A percentile compares a stretch with the other conserved stretches of the same genome.
These are phyloP conservation scores for Rhizophagus clarus DNA, from an alignment of 192 early-diverging fungal species.

Conservation along the genomic window DNA sequence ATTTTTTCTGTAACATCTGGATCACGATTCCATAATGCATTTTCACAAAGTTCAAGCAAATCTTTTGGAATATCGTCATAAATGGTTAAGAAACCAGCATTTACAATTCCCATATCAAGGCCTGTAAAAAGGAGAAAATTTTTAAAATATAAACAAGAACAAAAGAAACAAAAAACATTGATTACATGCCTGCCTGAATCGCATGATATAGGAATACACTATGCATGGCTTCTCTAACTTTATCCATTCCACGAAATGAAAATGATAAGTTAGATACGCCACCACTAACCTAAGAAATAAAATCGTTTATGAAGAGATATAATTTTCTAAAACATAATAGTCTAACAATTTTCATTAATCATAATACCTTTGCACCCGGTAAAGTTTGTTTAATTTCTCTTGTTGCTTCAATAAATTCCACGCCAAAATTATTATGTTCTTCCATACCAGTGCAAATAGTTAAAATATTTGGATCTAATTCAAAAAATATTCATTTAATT, in stretches of 20 bases:
- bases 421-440: slow-evolving; percentile 95
- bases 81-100: slow-evolving; percentile 93
- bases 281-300: slow-evolving; percentile 87
- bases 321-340: slow-evolving; percentile 93
- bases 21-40: slow-evolving; percentile 91
- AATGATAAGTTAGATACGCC: slow-evolving; percentile 98
- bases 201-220: slow-evolving; percentile 79
- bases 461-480: slow-evolving; percentile 92
- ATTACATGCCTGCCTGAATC: slow-evolving; percentile 34
- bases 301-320: slow-evolving; percentile 82
- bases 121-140: slow-evolving; percentile 51
- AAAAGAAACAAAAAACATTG: neutral
- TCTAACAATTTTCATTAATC: slow-evolving; percentile 84
- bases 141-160: neutral
- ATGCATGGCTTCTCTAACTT: slow-evolving; percentile 94
- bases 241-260: slow-evolving; percentile 95
- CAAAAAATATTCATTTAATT: slow-evolving; percentile 29
- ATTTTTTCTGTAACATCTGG: slow-evolving; percentile 92
- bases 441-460: slow-evolving; percentile 97
- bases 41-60: slow-evolving; percentile 87
- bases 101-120: slow-evolving; percentile 99
- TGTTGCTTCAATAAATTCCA: slow-evolving; percentile 88
- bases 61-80: slow-evolving; percentile 97
- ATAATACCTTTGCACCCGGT: slow-evolving; percentile 89
- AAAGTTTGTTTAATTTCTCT: slow-evolving; percentile 75